Evolutionary conservation across 2,329 filamentous ascomycete genomes (phyloP), one percentile per base, ranked within the genome.

Genomic region (Sarocladium oryzae): DNA sequence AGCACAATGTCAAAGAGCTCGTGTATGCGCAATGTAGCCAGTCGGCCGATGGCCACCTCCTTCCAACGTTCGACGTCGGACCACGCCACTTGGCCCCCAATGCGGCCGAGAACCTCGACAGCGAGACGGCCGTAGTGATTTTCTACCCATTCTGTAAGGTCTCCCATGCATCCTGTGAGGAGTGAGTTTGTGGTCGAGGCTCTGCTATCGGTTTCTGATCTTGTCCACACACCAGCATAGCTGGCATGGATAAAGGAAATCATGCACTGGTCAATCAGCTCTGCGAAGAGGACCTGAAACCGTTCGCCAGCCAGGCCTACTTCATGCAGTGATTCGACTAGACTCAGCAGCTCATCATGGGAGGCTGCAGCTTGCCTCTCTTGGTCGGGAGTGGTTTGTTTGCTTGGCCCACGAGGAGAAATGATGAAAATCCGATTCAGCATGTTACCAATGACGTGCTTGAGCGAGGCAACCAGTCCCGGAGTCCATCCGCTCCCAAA

Each of bases 1-100:
- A 87, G 76, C 41, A 90, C 83, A 61, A 92, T 90, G 60, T 91
- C 86, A 60, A 90, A 92, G 9, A 93, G 72, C 60, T 89, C 83
- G 7, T 78, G 74, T 41, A 86, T 87, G 38, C 88, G 78, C 45
- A 87, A 72, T 16, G 79, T 76, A 2, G 86, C 87, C 15, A 92
- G 74, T 40, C 84, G 78, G 2, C 79, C 79, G 40, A 88, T 66
- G 15, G 84, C 85, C 58, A 86, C 83, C 36, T 86, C 81, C 61
- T 85, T 85, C 79, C 85, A 89, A 55, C 80, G 81, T 56, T 83
- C 77, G 37, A 86, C 72, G 54, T 88, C 77, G 15, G 69, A 66
- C 66, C 76, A 75, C 5, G 74, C 71, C 23, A 83, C 64, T 32
- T 69, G 62, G 16, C 65, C 66, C 4, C 67, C 71, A 9, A 79